A percentile compares a stretch with the other conserved stretches of the same genome.
Evolutionary conservation across 305 asterid genomes (phyloP).

Genomic region (Fraxinus sp.): DNA sequence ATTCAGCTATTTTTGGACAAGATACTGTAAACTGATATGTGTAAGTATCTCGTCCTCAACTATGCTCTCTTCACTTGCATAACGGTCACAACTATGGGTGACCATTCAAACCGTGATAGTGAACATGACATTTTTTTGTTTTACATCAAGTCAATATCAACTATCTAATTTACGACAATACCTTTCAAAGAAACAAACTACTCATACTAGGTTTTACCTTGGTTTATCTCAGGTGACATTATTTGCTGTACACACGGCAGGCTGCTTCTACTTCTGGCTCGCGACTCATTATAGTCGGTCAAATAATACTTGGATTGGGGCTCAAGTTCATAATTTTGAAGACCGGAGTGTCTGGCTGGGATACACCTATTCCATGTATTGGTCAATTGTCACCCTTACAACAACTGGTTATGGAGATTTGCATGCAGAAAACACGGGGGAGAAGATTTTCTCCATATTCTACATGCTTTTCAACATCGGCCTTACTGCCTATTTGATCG

Average conservation of each 20-base stretch:
- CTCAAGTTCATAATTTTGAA: constrained; percentile 56
- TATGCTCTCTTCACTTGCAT: background rate
- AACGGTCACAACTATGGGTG: background rate
- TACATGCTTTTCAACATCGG: constrained; percentile 97
- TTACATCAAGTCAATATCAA: background rate
- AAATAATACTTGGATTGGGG: constrained; percentile 77
- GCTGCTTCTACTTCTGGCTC: constrained; percentile 88
- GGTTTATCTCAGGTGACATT: constrained; percentile 67
- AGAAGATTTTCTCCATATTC: constrained; percentile 74
- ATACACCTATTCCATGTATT: constrained; percentile 79
- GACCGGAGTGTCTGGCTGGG: constrained; percentile 65
- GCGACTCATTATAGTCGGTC: constrained; percentile 55
- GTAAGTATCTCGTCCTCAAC: constrained; percentile 37
- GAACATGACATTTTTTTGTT: background rate
- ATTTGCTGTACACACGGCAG: constrained; percentile 76
- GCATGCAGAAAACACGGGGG: constrained; percentile 75
- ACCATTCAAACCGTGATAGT: background rate
- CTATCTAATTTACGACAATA: background rate
- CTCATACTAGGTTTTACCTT: background rate
- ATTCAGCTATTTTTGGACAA: constrained; percentile 87
- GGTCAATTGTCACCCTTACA: constrained; percentile 87
- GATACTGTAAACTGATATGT: constrained; percentile 64
- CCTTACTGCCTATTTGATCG: constrained; percentile 84
- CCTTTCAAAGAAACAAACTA: background rate
- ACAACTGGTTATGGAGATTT: constrained; percentile 92